phyloP scores from a whole-genome alignment of 345 rosid species.

The Hibiscus tridactylites region DNA sequence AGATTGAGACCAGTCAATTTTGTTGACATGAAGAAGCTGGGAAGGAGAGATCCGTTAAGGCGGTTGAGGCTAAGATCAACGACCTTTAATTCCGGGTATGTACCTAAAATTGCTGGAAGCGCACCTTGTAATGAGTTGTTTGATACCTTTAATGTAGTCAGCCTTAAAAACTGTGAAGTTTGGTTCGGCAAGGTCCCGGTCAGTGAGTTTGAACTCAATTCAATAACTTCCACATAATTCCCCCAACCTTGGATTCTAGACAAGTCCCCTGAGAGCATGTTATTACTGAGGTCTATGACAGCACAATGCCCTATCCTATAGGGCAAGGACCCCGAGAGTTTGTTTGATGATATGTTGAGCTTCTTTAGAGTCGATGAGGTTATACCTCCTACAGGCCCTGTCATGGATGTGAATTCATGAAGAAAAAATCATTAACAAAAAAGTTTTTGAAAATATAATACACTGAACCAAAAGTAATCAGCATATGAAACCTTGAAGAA shows the following conservation, averaged over 20 bases:
- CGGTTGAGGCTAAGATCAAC: slow-evolving; percentile 70
- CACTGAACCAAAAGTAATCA: not conserved
- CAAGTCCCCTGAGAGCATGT: slow-evolving; percentile 56
- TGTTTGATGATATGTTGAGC: slow-evolving; percentile 72
- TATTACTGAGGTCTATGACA: slow-evolving; percentile 65
- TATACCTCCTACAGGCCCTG: slow-evolving; percentile 72
- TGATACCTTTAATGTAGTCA: slow-evolving; percentile 48
- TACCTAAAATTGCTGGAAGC: slow-evolving; percentile 50
- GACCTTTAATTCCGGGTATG: slow-evolving; percentile 52
- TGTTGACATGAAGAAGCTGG: slow-evolving; percentile 48
- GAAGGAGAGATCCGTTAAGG: slow-evolving; percentile 47
- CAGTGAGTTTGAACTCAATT: slow-evolving; percentile 65
- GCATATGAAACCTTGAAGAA: not conserved
- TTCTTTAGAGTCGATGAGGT: slow-evolving; percentile 65
- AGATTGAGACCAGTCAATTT: slow-evolving; percentile 55
- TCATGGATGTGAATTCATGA: slow-evolving; percentile 17
- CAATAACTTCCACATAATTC: slow-evolving; percentile 58
- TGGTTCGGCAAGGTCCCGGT: slow-evolving; percentile 53
- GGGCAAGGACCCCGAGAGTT: slow-evolving; percentile 64
- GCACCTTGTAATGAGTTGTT: slow-evolving; percentile 61
- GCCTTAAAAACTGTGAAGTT: slow-evolving; percentile 71
- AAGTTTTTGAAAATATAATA: not conserved
- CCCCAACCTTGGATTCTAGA: slow-evolving; percentile 81
- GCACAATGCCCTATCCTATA: slow-evolving; percentile 55
- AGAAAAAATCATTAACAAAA: not conserved